Percentiles rank a stretch among this genome's conserved stretches.
Evolutionary conservation across 208 protist genomes (phyloP).

Genomic region (Leishmania braziliensis): DNA sequence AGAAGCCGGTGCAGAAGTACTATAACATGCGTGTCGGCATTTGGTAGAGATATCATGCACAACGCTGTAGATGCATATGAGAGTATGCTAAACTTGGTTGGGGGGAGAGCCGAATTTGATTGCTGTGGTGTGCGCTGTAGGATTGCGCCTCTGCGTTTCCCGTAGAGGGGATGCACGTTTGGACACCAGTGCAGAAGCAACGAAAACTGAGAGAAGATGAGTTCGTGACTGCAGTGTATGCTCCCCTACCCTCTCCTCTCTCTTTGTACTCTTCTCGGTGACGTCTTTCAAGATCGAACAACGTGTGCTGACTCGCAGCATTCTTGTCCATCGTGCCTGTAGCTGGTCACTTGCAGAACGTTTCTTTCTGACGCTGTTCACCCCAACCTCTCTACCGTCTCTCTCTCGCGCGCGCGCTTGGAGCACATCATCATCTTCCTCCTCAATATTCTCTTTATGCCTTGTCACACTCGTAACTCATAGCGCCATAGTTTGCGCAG

Average conservation of each 20-base stretch:
- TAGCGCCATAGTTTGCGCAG: neutral
- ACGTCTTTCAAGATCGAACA: neutral
- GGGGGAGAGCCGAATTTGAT: neutral
- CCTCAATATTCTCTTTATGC: neutral
- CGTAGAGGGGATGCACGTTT: neutral
- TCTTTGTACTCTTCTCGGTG: neutral
- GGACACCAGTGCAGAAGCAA: neutral
- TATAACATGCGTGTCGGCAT: slow-evolving; percentile 73
- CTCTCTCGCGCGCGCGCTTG: neutral
- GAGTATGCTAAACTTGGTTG: neutral
- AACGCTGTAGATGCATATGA: neutral
- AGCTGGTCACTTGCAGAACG: neutral
- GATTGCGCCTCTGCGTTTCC: neutral
- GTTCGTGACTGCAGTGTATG: neutral
- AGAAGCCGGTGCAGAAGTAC: slow-evolving; percentile 69
- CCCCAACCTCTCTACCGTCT: neutral
- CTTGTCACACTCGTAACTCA: neutral
- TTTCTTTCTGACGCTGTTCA: neutral
- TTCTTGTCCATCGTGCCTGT: neutral
- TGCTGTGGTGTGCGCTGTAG: neutral
- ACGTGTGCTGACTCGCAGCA: neutral
- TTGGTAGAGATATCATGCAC: slow-evolving; percentile 15
- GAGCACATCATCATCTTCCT: neutral
- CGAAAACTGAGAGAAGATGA: neutral
- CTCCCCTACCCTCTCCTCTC: neutral